These are phyloP conservation scores for Kalmusia sp. DNA, from an alignment of 2,329 filamentous ascomycete genomes.

Conservation along the genomic window DNA sequence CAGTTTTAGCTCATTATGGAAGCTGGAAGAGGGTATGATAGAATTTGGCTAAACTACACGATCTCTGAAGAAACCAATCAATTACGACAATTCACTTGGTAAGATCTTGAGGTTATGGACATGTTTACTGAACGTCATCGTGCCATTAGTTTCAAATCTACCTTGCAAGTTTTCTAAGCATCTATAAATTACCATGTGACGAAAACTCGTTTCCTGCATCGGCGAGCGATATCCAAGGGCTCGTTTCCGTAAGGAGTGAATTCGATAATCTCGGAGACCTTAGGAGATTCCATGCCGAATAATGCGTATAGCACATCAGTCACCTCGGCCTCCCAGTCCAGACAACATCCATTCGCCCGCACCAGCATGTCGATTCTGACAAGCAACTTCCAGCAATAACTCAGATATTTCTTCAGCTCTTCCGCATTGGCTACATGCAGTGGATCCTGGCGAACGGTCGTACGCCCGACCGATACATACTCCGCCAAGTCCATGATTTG, in stretches of 20 bases:
- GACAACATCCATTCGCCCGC: not conserved
- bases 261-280: too few relatives aligned
- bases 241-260: too few relatives aligned
- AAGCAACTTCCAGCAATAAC: conserved; percentile 16
- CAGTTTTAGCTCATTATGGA: not conserved
- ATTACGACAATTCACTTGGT: too few relatives aligned
- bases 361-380: not conserved
- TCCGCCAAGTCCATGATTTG: conserved; percentile 13
- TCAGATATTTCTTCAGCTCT: conserved; percentile 18
- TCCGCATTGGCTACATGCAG: conserved; percentile 12
- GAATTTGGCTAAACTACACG: too few relatives aligned
- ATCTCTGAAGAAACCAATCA: too few relatives aligned
- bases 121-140: too few relatives aligned
- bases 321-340: conserved; percentile 2
- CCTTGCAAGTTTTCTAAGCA: too few relatives aligned
- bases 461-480: conserved; percentile 4
- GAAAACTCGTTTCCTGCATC: too few relatives aligned
- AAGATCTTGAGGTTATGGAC: too few relatives aligned
- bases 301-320: not conserved
- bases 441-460: conserved; percentile 11
- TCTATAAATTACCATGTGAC: too few relatives aligned
- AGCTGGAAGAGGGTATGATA: not conserved
- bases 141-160: too few relatives aligned
- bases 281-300: conserved; percentile 2
- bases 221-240: too few relatives aligned